Base-by-base conservation (phyloP, 352 stramenopile genomes). In the Thalassiosira sp. region DNA sequence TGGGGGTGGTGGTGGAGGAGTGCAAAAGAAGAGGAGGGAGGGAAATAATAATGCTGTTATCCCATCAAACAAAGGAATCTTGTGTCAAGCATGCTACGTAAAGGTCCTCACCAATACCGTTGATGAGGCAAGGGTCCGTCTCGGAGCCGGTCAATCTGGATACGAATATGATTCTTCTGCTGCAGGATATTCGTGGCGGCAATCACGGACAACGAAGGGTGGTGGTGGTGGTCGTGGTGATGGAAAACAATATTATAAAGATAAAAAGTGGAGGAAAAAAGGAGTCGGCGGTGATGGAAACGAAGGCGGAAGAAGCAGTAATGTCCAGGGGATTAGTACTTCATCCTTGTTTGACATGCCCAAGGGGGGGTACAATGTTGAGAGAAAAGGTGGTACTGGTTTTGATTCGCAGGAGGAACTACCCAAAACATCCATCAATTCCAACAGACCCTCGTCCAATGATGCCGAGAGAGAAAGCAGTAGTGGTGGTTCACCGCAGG, bases 41-140 rank as follows among this genome's bases (percentile, higher is more conserved):
- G 31, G 31, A 24, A 8, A 40, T n/a, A 45, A 62, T 31, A 31
- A 18, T 45, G 2, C n/a, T 16, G 16, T n/a, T 7, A 16, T n/a
- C n/a, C n/a, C n/a, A n/a, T n/a, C 0, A 22, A 49, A 27, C 6
- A 31, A 5, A 28, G 33, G 49, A 16, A 60, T 71, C 24, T 31
- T 75, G 13, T 80, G 72, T 57, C 58, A 61, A 24, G 72, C 72
- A 46, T 80, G 72, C 35, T 65, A 80, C 20, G 63, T 54, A 24
- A 6, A 42, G 11, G 66, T 80, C 45, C 60, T 60, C 25, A 11
- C 49, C 0, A 56, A 16, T 15, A 42, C n/a, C n/a, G n/a, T n/a
- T n/a, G n/a, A 70, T 20, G 72, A 80, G 33, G 72, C 72, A 8
- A 37, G 53, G 28, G 20, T 67, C 1, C 62, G 72, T 24, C 20